Conservation (phyloP, 345 rosid genomes). For the Melaleuca alternifolia region DNA sequence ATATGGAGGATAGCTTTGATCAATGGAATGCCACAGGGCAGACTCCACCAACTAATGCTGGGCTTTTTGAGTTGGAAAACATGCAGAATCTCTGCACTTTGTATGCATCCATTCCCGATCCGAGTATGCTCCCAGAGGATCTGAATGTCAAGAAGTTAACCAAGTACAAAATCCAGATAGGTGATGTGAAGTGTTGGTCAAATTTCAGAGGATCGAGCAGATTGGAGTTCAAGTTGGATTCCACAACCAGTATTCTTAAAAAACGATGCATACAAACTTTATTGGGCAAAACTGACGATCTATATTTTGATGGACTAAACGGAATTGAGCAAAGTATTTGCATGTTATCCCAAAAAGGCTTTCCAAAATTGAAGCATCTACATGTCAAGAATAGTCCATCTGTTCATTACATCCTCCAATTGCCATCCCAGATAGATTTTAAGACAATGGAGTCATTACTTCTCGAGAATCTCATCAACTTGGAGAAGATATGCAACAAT, state of each 20-base stretch:
- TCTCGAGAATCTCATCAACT: background rate
- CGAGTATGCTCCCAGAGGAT: accelerated
- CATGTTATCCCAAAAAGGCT: accelerated
- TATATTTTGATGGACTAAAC: accelerated
- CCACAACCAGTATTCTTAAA: accelerated
- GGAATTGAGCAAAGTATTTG: background rate
- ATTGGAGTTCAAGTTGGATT: accelerated
- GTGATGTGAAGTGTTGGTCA: accelerated
- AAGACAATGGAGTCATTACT: background rate
- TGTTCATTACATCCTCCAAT: background rate
- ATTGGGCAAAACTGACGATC: accelerated
- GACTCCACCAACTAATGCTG: background rate
- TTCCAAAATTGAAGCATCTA: background rate
- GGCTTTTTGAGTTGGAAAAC: background rate
- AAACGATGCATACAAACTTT: background rate
- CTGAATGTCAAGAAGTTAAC: background rate
- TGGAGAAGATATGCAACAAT: conserved; percentile 4
- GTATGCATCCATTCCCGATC: background rate
- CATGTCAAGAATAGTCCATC: accelerated
- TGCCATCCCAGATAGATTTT: background rate
- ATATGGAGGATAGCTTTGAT: background rate
- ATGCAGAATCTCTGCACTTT: background rate
- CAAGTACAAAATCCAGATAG: background rate
- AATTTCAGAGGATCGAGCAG: background rate
- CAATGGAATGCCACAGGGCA: background rate